Percentiles rank a stretch among this genome's conserved stretches.
These are phyloP conservation scores for Moricandia moricandioides DNA, from an alignment of 345 rosid genomes.

Conservation along the genomic window DNA sequence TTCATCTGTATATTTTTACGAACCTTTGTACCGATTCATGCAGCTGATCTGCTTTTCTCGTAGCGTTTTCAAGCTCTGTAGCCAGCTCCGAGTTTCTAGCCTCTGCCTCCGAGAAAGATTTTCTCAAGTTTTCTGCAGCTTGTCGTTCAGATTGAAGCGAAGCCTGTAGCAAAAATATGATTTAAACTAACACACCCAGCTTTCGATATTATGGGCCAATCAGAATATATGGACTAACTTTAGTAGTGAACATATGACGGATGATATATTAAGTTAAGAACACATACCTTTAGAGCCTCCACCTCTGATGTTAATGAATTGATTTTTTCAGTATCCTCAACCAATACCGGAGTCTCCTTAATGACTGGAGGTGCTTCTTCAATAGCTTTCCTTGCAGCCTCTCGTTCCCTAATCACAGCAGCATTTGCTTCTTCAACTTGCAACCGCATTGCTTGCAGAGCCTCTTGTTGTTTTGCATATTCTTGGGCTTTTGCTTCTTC, in stretches of 20 bases:
- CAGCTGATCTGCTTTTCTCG: conserved; percentile 76
- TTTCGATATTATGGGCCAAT: too few species aligned
- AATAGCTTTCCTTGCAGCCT: conserved; percentile 88
- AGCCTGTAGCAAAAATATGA: conserved; percentile 46
- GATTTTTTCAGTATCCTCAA: conserved; percentile 91
- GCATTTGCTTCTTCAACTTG: conserved; percentile 91
- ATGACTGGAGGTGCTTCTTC: conserved; percentile 97
- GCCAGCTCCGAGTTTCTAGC: conserved; percentile 65
- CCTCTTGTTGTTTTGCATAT: conserved; percentile 77
- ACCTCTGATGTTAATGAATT: conserved; percentile 64
- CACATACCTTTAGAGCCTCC: conserved; percentile 77
- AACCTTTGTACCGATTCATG: conserved; percentile 97
- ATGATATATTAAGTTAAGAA: conserved; percentile 6
- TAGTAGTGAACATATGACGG: background rate
- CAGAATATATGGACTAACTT: background rate
- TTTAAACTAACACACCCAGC: background rate
- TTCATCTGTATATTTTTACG: conserved; percentile 33
- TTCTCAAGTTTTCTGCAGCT: conserved; percentile 61
- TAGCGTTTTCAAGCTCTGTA: conserved; percentile 75
- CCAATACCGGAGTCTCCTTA: conserved; percentile 87
- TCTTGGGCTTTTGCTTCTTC: conserved; percentile 97
- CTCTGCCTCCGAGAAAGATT: conserved; percentile 58
- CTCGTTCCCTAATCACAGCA: conserved; percentile 71
- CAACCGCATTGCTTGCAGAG: conserved; percentile 67
- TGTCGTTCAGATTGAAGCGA: conserved; percentile 62